A percentile compares a stretch with the other conserved stretches of the same genome.
Conservation (phyloP, 139 green algal species). For the Tetraselmis chui region DNA sequence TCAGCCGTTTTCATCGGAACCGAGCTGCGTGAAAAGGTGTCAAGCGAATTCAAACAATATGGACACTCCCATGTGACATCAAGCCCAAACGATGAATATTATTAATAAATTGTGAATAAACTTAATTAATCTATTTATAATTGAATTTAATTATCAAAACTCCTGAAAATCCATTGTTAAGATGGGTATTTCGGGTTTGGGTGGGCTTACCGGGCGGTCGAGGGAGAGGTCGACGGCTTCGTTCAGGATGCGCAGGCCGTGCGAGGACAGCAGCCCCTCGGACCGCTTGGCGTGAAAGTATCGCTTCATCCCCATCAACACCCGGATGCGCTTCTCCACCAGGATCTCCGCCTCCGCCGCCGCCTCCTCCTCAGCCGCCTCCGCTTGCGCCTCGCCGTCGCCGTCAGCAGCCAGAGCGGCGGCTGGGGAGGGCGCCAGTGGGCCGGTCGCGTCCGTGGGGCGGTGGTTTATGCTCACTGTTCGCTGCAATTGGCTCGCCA, state of each 20-base stretch:
- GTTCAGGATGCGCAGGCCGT: slow-evolving; percentile 65
- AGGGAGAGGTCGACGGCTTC: slow-evolving; percentile 49
- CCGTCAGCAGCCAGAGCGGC: not conserved
- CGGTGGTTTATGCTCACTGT: not conserved
- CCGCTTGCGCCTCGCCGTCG: too few species aligned
- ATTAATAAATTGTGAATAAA: too few species aligned
- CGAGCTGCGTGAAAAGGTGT: too few species aligned
- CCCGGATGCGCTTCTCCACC: slow-evolving; percentile 30
- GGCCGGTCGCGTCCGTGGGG: too few species aligned
- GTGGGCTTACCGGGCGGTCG: slow-evolving; percentile 27
- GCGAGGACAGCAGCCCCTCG: slow-evolving; percentile 43
- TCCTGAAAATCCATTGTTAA: too few species aligned
- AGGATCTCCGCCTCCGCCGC: not conserved
- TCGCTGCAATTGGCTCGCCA: not conserved
- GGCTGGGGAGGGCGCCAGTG: not conserved
- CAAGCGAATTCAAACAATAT: too few species aligned
- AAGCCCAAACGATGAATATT: not conserved
- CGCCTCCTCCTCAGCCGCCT: slow-evolving; percentile 5
- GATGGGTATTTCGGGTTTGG: too few species aligned
- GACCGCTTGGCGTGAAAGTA: slow-evolving; percentile 66
- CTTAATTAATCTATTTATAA: too few species aligned
- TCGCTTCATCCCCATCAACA: slow-evolving; percentile 64
- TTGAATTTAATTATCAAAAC: too few species aligned
- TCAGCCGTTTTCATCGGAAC: too few species aligned
- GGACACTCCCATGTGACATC: too few species aligned